Evolutionary conservation across 1,284 basidiomycete species (phyloP).

Genomic region (Naganishia liquefaciens): DNA sequence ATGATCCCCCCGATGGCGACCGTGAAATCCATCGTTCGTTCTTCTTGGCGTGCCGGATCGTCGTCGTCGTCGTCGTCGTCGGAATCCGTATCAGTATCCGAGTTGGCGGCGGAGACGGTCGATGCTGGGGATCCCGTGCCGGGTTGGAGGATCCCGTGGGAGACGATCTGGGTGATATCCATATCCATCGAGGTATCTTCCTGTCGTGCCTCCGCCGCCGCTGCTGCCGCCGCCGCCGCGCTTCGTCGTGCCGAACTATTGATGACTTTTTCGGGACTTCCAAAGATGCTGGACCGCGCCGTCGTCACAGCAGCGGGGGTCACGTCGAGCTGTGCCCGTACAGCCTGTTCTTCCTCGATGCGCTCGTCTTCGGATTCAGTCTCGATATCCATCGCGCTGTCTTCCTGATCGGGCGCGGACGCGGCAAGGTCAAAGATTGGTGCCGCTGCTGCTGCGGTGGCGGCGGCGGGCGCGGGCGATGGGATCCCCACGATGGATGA

Average conservation of each 20-base stretch:
- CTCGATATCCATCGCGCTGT: constrained; percentile 60
- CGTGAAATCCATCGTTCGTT: constrained; percentile 55
- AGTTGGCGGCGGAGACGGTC: constrained; percentile 30
- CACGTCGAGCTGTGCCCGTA: constrained; percentile 12
- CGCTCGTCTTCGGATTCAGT: constrained; percentile 42
- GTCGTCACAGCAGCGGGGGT: background rate
- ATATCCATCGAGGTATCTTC: constrained; percentile 48
- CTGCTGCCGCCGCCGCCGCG: background rate
- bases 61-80: constrained; percentile 34
- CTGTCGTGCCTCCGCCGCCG: background rate
- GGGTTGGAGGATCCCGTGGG: constrained; percentile 43
- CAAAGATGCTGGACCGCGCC: constrained; percentile 18
- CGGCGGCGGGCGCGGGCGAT: background rate
- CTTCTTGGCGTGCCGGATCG: constrained; percentile 42
- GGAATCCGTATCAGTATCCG: constrained; percentile 37
- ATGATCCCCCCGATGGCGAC: constrained; percentile 53
- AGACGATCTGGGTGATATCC: constrained; percentile 50
- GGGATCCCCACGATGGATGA: constrained; percentile 21
- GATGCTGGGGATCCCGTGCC: constrained; percentile 30
- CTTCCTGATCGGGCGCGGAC: constrained; percentile 52
- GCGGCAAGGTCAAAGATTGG: too few relatives aligned
- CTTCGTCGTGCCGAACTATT: constrained; percentile 17
- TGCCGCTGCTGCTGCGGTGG: background rate
- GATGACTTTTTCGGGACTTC: constrained; percentile 24
- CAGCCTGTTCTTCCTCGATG: constrained; percentile 20